These are phyloP conservation scores for Hagleromyces aurorensis DNA, from an alignment of 805 yeast genomes.

Conservation along the genomic window DNA sequence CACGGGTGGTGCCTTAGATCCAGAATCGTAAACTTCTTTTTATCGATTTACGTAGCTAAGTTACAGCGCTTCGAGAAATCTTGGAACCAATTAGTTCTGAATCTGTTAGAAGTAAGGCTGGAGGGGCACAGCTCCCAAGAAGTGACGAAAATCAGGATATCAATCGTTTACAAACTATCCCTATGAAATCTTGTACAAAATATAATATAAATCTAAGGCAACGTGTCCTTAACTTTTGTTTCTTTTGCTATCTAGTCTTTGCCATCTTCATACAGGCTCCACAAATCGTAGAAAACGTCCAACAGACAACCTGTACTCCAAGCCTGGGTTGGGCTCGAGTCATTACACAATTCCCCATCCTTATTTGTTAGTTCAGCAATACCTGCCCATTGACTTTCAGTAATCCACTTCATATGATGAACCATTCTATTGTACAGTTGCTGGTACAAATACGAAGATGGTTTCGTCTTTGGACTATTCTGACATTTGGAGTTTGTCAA, in stretches of 20 bases:
- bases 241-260: too few species aligned
- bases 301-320: slow-evolving; percentile 88
- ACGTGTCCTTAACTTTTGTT: background rate
- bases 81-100: too few species aligned
- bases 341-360: slow-evolving; percentile 71
- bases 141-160: too few species aligned
- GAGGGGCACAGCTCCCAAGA: too few species aligned
- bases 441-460: slow-evolving; percentile 48
- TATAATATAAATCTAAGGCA: too few species aligned
- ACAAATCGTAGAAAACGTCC: slow-evolving; percentile 67
- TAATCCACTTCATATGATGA: slow-evolving; percentile 63
- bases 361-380: slow-evolving; percentile 86
- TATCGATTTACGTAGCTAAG: too few species aligned
- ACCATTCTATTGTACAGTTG: slow-evolving; percentile 52
- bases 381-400: slow-evolving; percentile 85
- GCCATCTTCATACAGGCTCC: slow-evolving; percentile 24
- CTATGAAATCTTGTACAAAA: too few species aligned
- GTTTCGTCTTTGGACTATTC: slow-evolving; percentile 26
- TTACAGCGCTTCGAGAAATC: too few species aligned
- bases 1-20: too few species aligned
- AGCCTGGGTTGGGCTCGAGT: slow-evolving; percentile 93
- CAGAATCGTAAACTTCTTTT: too few species aligned
- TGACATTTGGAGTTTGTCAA: slow-evolving; percentile 32
- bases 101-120: too few species aligned
- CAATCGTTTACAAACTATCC: too few species aligned